These are phyloP conservation scores for Citrullus amarus DNA, from an alignment of 306 rosid genomes.

Conservation along the genomic window DNA sequence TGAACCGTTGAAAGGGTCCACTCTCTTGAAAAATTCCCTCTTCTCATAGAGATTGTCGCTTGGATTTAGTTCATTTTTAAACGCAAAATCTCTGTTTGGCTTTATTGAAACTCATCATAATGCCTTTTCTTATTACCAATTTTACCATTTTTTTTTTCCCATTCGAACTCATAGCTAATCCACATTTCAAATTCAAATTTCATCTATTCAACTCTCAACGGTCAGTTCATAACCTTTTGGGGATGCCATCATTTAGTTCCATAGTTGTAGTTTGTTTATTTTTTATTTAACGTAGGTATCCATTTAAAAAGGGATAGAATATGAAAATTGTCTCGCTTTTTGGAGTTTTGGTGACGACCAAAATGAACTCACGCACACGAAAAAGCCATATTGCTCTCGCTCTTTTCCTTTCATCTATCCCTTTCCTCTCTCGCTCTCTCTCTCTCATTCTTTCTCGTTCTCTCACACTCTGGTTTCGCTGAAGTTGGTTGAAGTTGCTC, in stretches of 20 bases:
- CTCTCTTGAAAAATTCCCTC: neutral
- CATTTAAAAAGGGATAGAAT: too few species aligned
- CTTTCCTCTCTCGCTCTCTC: too few species aligned
- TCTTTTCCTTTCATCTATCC: too few species aligned
- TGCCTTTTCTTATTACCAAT: neutral
- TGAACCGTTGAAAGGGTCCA: slow-evolving; percentile 6
- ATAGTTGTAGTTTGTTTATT: too few species aligned
- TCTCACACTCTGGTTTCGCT: too few species aligned
- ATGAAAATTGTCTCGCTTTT: too few species aligned
- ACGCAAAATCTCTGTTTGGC: neutral
- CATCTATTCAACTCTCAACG: neutral
- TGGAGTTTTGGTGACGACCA: too few species aligned
- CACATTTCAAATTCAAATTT: neutral
- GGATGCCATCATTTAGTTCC: neutral
- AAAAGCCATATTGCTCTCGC: too few species aligned
- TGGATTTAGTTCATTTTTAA: neutral
- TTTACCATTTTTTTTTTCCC: neutral
- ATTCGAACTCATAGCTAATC: neutral
- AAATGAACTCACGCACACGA: too few species aligned
- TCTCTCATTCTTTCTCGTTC: too few species aligned
- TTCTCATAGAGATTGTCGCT: neutral
- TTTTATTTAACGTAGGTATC: too few species aligned
- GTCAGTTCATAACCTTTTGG: neutral
- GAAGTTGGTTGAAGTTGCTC: too few species aligned
- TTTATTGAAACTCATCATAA: neutral